Conservation (phyloP, 352 stramenopile species). For the Phytophthora nicotianae region DNA sequence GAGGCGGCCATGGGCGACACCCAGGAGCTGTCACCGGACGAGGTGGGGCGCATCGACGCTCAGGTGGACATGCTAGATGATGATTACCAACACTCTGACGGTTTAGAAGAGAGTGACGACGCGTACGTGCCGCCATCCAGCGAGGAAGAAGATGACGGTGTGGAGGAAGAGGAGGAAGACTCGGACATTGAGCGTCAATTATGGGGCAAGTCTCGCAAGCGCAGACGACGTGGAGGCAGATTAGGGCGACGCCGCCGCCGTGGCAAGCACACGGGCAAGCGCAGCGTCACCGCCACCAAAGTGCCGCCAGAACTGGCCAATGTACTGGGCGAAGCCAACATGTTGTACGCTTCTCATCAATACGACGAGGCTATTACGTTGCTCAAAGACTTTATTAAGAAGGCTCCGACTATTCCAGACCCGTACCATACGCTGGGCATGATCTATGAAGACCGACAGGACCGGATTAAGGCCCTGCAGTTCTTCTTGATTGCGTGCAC, state of each 20-base stretch:
- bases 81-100: conserved; percentile 23
- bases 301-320: conserved; percentile 79
- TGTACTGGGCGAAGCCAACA: conserved; percentile 84
- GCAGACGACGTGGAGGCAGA: conserved; percentile 38
- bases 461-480: conserved; percentile 81
- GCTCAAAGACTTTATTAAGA: conserved; percentile 91
- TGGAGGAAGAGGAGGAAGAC: conserved; percentile 70
- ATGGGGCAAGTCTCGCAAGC: conserved; percentile 77
- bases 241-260: conserved; percentile 38
- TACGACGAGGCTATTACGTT: conserved; percentile 82
- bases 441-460: conserved; percentile 88
- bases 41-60: conserved; percentile 27
- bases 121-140: conserved; percentile 66
- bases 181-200: conserved; percentile 87
- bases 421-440: conserved; percentile 88
- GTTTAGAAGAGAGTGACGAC: conserved; percentile 52
- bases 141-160: conserved; percentile 60
- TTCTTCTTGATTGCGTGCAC: conserved; percentile 89
- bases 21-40: conserved; percentile 51
- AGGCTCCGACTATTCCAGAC: conserved; percentile 85
- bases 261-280: conserved; percentile 44
- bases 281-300: conserved; percentile 72
- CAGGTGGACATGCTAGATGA: conserved; percentile 37
- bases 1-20: conserved; percentile 80
- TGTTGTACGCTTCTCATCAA: conserved; percentile 87